Evolutionary conservation across 2,329 filamentous ascomycete species (phyloP).

Genomic region (Colletotrichum liaoningense): DNA sequence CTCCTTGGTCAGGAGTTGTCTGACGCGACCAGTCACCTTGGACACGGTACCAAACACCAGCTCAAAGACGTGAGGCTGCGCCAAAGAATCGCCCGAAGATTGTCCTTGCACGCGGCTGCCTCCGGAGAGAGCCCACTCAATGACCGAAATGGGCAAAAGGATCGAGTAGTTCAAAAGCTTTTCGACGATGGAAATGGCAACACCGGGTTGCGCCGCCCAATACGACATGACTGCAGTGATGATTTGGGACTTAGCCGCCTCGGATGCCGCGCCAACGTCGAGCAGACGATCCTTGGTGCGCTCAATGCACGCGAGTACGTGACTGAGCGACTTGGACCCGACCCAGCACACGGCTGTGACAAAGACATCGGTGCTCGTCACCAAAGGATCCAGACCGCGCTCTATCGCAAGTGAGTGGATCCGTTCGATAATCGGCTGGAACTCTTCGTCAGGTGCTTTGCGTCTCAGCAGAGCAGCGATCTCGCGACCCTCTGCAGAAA

Average conservation of each 20-base stretch:
- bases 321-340: conserved; percentile 94
- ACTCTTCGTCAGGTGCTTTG: conserved; percentile 87
- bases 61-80: conserved; percentile 85
- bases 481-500: conserved; percentile 85
- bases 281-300: conserved; percentile 91
- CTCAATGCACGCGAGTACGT: conserved; percentile 95
- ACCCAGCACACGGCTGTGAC: conserved; percentile 94
- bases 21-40: conserved; percentile 89
- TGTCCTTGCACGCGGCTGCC: conserved; percentile 59
- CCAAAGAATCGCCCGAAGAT: conserved; percentile 74
- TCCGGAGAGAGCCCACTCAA: conserved; percentile 88
- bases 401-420: conserved; percentile 85
- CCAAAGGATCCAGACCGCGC: conserved; percentile 79
- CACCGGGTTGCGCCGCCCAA: conserved; percentile 92
- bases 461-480: conserved; percentile 82
- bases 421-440: conserved; percentile 82
- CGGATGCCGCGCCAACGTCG: conserved; percentile 79
- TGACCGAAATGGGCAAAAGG: conserved; percentile 83
- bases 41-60: conserved; percentile 88
- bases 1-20: conserved; percentile 72
- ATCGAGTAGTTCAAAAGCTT: conserved; percentile 98
- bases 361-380: conserved; percentile 92
- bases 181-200: conserved; percentile 92
- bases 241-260: conserved; percentile 85
- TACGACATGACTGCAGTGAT: conserved; percentile 91